Evolutionary conservation across 2,329 filamentous ascomycete genomes (phyloP), one percentile per base, ranked within the genome.

Genomic region (Thermochaetoides dissita): DNA sequence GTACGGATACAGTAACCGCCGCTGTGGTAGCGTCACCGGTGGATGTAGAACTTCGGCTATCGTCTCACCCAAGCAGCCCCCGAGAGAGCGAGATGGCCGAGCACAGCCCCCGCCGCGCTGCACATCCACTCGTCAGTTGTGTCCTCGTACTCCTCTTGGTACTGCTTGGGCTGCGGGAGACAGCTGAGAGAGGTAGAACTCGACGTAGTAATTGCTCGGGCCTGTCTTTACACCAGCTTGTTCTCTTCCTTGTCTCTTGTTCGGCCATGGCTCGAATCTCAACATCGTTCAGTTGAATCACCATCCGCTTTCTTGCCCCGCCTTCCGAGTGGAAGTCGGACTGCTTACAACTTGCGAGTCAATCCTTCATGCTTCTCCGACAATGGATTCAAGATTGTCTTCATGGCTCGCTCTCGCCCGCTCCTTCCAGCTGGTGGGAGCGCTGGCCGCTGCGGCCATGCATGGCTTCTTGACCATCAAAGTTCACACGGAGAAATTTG

Each of bases 391-490:
- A 58, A 53, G 50, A 28, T 45, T 61, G 29, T 56, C 57, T 37
- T 52, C 51, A 52, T 63, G 59, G 56, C 56, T 62, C 40, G 51
- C 55, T 32, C 46, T 58, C 34, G 47, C 53, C 42, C 55, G 62
- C 40, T 35, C 53, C 8, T 49, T 58, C 34, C 62, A 64, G 51
- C 45, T 59, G 10, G 34, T 57, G 36, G 55, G 46, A 6, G 49
- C 55, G n/a, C 48, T 62, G 17, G 46, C 52, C 9, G 55, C 55
- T 8, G 54, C 55, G n/a, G 47, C 45, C 10, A 50, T 61, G 40
- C 62, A 64, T 39, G 61, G 58, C 10, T 62, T 56, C 38, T 47
- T 63, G 36, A 51, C 61, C 3, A 53, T 54, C 28, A 54, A 53
- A 33, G 55, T 62, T 24, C 48, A 55, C 24, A 32, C 40, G 29